Percentiles rank a stretch among this genome's conserved stretches.
Evolutionary conservation across 208 protist species (phyloP).

Genomic region (Leptomonas pyrrhocoris): DNA sequence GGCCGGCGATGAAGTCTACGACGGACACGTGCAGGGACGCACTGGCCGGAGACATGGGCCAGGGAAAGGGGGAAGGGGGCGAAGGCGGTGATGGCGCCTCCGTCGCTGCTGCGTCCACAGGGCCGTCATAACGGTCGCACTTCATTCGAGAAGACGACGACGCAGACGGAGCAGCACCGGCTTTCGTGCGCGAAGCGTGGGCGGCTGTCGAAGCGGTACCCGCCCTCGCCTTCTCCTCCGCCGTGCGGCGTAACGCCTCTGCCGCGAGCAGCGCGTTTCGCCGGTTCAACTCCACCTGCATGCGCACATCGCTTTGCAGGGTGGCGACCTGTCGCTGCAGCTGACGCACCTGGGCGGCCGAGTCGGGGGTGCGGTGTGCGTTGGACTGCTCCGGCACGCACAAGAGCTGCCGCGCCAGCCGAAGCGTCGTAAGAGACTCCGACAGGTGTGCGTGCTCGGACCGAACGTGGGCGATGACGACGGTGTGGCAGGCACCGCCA

Average conservation of each 20-base stretch:
- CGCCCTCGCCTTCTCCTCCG: not conserved
- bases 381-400: conserved; percentile 74
- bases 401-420: conserved; percentile 89
- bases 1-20: conserved; percentile 65
- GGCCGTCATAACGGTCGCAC: too few relatives aligned
- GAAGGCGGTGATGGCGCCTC: not conserved
- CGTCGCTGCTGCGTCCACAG: not conserved
- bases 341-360: conserved; percentile 65
- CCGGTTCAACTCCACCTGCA: conserved; percentile 86
- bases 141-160: too few relatives aligned
- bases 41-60: not conserved
- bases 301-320: conserved; percentile 88
- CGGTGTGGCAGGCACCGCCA: conserved; percentile 78
- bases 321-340: conserved; percentile 83
- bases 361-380: conserved; percentile 72
- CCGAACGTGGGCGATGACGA: conserved; percentile 89
- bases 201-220: too few relatives aligned
- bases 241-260: not conserved
- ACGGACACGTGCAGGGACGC: conserved; percentile 52
- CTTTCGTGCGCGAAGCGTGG: too few relatives aligned
- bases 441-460: conserved; percentile 51
- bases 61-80: not conserved
- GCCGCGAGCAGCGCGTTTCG: not conserved
- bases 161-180: too few relatives aligned
- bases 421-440: conserved; percentile 85